These are phyloP conservation scores for Pyrenochaeta sp. DNA, from an alignment of 2,329 filamentous ascomycete genomes.

Conservation along the genomic window DNA sequence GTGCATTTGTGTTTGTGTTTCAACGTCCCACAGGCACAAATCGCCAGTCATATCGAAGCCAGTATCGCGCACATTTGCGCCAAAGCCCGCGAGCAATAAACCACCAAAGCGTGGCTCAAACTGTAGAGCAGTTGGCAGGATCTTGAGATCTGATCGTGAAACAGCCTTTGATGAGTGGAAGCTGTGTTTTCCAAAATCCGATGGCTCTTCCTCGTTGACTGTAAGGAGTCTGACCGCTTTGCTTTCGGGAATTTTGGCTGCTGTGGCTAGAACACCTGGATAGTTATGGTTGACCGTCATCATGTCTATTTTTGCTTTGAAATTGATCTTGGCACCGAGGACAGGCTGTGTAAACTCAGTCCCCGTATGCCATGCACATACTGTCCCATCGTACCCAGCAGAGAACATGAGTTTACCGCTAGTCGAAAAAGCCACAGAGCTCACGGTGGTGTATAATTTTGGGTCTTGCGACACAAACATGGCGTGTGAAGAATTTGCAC, in stretches of 20 bases:
- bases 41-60: conserved; percentile 58
- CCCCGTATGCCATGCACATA: conserved; percentile 53
- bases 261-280: conserved; percentile 59
- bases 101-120: conserved; percentile 44
- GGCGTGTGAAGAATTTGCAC: conserved; percentile 54
- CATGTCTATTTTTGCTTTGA: conserved; percentile 61
- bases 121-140: conserved; percentile 41
- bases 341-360: conserved; percentile 33
- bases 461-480: conserved; percentile 61
- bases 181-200: conserved; percentile 13
- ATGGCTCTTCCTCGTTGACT: conserved; percentile 23
- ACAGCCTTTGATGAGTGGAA: conserved; percentile 43
- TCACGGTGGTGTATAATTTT: conserved; percentile 65
- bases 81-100: conserved; percentile 65
- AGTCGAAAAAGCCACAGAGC: conserved; percentile 61
- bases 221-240: conserved; percentile 47
- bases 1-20: conserved; percentile 50
- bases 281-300: conserved; percentile 54
- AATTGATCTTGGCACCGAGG: conserved; percentile 42
- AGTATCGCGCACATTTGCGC: conserved; percentile 46
- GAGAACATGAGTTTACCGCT: conserved; percentile 59
- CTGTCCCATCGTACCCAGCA: conserved; percentile 63
- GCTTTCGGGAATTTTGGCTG: conserved; percentile 45
- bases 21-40: conserved; percentile 63
- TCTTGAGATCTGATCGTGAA: conserved; percentile 36